Evolutionary conservation across 1,139 yeast genomes (phyloP).

Genomic region (Yamadazyma kanchanaburiensis): DNA sequence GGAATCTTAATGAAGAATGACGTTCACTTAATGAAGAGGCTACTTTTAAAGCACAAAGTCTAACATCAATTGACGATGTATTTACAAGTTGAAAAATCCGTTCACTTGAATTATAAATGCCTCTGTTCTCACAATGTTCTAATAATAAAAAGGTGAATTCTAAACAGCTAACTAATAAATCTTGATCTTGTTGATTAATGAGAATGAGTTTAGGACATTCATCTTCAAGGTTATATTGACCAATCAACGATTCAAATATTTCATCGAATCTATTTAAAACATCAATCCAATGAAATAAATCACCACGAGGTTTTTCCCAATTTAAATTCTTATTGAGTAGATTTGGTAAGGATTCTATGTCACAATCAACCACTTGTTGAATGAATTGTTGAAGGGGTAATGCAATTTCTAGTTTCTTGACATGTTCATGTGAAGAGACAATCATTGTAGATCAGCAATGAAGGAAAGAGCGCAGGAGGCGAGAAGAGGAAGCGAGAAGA

Average conservation of each 20-base stretch:
- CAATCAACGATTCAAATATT: slow-evolving; percentile 52
- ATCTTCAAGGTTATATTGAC: slow-evolving; percentile 51
- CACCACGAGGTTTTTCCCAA: slow-evolving; percentile 74
- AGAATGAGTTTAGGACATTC: slow-evolving; percentile 45
- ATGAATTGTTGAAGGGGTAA: slow-evolving; percentile 36
- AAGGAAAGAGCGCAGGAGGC: too few relatives aligned
- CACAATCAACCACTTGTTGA: slow-evolving; percentile 22
- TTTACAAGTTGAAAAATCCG: slow-evolving; percentile 59
- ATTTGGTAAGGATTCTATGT: slow-evolving; percentile 23
- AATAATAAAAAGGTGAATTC: slow-evolving; percentile 62
- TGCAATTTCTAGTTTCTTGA: slow-evolving; percentile 31
- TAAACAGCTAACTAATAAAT: slow-evolving; percentile 49
- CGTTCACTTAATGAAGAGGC: slow-evolving; percentile 60
- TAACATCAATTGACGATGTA: slow-evolving; percentile 57
- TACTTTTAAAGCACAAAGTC: slow-evolving; percentile 63
- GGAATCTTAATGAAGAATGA: slow-evolving; percentile 38
- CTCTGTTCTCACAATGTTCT: slow-evolving; percentile 67
- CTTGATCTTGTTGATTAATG: slow-evolving; percentile 45
- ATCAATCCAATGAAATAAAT: slow-evolving; percentile 73
- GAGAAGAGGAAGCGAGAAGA: too few relatives aligned
- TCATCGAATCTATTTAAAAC: slow-evolving; percentile 74
- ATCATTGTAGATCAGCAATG: too few relatives aligned
- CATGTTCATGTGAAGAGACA: slow-evolving; percentile 29
- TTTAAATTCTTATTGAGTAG: slow-evolving; percentile 24
- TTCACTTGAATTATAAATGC: slow-evolving; percentile 65